These are phyloP conservation scores for Fragaria ananassa DNA, from an alignment of 306 rosid genomes.

Conservation along the genomic window DNA sequence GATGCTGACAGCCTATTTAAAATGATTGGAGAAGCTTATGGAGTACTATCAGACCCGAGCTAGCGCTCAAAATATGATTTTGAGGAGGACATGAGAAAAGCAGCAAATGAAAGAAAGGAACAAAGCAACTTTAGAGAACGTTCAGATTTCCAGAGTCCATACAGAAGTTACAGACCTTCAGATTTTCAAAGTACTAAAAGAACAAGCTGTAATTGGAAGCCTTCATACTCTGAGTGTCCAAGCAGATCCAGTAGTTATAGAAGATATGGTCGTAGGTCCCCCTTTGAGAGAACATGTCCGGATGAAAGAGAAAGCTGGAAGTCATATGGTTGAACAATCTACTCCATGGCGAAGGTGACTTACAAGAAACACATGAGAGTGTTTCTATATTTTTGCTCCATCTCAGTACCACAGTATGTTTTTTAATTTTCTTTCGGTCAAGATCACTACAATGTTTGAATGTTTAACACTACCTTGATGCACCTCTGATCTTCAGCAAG, in stretches of 20 bases:
- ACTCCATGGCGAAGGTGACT: constrained; percentile 26
- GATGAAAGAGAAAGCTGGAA: constrained; percentile 36
- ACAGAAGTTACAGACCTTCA: constrained; percentile 6
- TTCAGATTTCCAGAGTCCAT: constrained; percentile 39
- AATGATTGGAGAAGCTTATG: constrained; percentile 92
- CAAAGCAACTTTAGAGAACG: constrained; percentile 45
- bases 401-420: too few relatives aligned
- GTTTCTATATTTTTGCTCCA: too few relatives aligned
- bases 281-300: constrained; percentile 39
- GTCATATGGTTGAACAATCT: constrained; percentile 35
- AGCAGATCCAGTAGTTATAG: background rate
- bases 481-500: background rate
- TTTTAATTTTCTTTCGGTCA: too few relatives aligned
- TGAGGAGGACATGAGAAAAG: constrained; percentile 73
- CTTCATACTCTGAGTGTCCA: background rate
- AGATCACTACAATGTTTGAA: too few relatives aligned
- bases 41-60: constrained; percentile 72
- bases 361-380: background rate
- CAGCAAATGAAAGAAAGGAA: constrained; percentile 41
- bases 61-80: constrained; percentile 81
- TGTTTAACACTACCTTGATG: background rate
- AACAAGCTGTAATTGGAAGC: background rate
- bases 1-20: constrained; percentile 91
- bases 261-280: constrained; percentile 40
- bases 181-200: background rate